Conservation (phyloP, 192 early-diverging fungal species). For the Ambispora gerdemannii region DNA sequence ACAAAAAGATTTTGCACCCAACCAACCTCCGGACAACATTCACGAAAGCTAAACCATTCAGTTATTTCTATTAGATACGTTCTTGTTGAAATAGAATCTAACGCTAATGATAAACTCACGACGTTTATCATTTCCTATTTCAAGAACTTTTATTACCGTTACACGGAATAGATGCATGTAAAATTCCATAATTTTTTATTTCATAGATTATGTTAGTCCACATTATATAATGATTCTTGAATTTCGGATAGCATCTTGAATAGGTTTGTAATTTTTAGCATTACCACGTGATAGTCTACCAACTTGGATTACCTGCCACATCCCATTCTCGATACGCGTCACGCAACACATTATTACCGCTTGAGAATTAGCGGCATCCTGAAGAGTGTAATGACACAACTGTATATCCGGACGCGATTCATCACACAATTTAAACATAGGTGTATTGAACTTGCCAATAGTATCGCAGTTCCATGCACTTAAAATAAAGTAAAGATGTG, state of each 20-base stretch:
- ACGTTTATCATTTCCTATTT: no score
- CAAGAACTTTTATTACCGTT: no score
- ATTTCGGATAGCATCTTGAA: conserved; percentile 23
- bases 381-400: conserved; percentile 17
- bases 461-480: conserved; percentile 27
- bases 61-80: no score
- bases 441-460: conserved; percentile 23
- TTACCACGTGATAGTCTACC: conserved; percentile 17
- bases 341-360: conserved; percentile 33
- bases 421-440: conserved; percentile 29
- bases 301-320: conserved; percentile 30
- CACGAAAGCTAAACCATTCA: no score
- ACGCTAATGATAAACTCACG: no score
- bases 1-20: no score
- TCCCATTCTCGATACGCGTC: conserved; percentile 16
- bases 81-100: no score
- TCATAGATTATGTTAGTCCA: no score
- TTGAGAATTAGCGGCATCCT: conserved; percentile 21
- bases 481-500: conserved; percentile 29
- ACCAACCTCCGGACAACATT: no score
- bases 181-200: no score
- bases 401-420: conserved; percentile 21
- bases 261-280: conserved; percentile 30
- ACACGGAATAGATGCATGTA: no score
- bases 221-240: no score